Evolutionary conservation across 1,139 yeast genomes (phyloP).

Genomic region (Yamadazyma aaseri): DNA sequence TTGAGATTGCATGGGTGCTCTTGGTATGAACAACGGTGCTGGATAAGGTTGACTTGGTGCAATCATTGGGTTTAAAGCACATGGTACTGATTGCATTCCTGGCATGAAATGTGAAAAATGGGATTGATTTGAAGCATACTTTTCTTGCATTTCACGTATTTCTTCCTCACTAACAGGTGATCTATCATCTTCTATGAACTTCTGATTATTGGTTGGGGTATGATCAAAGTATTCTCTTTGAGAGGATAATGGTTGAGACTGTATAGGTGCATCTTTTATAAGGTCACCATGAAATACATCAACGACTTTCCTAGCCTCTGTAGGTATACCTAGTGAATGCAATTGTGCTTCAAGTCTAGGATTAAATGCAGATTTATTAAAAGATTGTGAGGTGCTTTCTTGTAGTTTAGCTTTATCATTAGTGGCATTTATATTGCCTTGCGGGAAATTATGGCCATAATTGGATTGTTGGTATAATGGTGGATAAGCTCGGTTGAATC

Average conservation of each 20-base stretch:
- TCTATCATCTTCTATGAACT: conserved; percentile 30
- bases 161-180: conserved; percentile 39
- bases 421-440: neutral
- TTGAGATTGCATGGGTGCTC: no score
- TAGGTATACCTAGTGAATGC: conserved; percentile 2
- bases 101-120: neutral
- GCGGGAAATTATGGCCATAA: neutral
- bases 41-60: neutral
- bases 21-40: neutral
- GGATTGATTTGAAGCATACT: conserved; percentile 22
- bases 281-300: conserved; percentile 53
- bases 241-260: conserved; percentile 56
- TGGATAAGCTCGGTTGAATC: conserved; percentile 9
- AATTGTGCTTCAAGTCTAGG: conserved; percentile 1
- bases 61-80: conserved; percentile 1
- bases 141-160: conserved; percentile 37
- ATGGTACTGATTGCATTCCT: neutral
- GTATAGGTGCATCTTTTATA: conserved; percentile 48
- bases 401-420: neutral
- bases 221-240: conserved; percentile 45
- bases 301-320: conserved; percentile 26
- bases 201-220: conserved; percentile 5
- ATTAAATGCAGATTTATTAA: neutral
- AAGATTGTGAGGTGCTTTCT: neutral
- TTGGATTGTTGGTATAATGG: conserved; percentile 5